Conservation (phyloP, 805 yeast genomes). For the Candida coleopterorum region DNA sequence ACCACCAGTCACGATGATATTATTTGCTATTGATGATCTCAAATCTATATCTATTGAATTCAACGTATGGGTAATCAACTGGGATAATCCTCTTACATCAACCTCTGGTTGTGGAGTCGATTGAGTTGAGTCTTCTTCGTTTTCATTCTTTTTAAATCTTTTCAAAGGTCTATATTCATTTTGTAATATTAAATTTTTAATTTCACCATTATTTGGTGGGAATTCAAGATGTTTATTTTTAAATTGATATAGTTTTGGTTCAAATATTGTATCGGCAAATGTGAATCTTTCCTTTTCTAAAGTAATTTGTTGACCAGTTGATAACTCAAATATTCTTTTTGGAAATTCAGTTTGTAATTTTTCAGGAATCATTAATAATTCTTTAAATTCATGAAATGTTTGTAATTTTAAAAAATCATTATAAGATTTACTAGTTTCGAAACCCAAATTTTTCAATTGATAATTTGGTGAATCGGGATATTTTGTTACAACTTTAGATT, state of each 20-base stretch:
- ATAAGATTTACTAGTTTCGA: constrained; percentile 43
- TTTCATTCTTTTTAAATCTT: constrained; percentile 45
- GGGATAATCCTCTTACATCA: constrained; percentile 48
- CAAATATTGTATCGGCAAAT: constrained; percentile 70
- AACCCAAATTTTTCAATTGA: constrained; percentile 17
- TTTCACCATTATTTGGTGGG: constrained; percentile 48
- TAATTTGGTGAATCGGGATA: constrained; percentile 26
- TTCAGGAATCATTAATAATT: constrained; percentile 55
- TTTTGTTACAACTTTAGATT: constrained; percentile 36
- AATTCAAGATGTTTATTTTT: constrained; percentile 19
- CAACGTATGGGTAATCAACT: constrained; percentile 52
- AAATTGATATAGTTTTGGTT: constrained; percentile 46
- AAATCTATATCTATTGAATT: constrained; percentile 71
- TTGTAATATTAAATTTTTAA: constrained; percentile 39
- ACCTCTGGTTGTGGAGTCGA: constrained; percentile 24
- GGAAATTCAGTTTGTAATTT: constrained; percentile 23
- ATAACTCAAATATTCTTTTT: constrained; percentile 62
- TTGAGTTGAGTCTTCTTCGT: constrained; percentile 17
- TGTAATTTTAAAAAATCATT: constrained; percentile 53
- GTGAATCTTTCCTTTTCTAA: constrained; percentile 57
- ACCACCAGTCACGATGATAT: constrained; percentile 84
- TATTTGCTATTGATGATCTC: constrained; percentile 82
- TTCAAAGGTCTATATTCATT: constrained; percentile 74
- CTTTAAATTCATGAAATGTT: constrained; percentile 70
- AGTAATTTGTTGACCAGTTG: constrained; percentile 66